Evolutionary conservation across 208 protist genomes (phyloP).

Genomic region (Trypanosoma cruzi): DNA sequence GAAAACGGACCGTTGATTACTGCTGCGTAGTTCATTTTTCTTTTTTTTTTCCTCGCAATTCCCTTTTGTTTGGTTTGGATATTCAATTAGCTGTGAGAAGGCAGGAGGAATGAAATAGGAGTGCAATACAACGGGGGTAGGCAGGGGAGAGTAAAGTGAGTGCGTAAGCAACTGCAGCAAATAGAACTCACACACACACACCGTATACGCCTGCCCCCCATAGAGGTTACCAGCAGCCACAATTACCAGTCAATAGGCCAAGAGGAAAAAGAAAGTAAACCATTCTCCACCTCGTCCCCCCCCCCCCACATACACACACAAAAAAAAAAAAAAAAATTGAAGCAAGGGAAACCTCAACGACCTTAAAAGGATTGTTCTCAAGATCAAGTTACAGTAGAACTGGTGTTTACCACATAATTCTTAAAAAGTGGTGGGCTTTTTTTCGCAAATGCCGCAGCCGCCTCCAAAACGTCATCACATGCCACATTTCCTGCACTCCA

Average conservation of each 20-base stretch:
- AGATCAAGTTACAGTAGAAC: slow-evolving; percentile 9
- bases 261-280: neutral
- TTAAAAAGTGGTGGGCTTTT: slow-evolving; percentile 55
- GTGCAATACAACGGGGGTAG: too few relatives aligned
- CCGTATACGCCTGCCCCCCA: neutral
- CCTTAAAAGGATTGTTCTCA: slow-evolving; percentile 13
- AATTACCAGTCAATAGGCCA: neutral
- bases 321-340: slow-evolving; percentile 25
- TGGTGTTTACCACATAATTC: slow-evolving; percentile 51
- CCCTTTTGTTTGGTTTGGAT: slow-evolving; percentile 4
- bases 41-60: neutral
- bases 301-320: neutral
- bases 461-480: slow-evolving; percentile 65
- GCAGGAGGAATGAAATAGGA: too few relatives aligned
- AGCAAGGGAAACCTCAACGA: slow-evolving; percentile 8
- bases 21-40: slow-evolving; percentile 25
- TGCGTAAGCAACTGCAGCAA: neutral
- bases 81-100: too few relatives aligned
- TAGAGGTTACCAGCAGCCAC: neutral
- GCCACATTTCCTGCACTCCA: slow-evolving; percentile 61
- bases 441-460: slow-evolving; percentile 48
- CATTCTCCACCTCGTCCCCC: neutral
- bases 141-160: too few relatives aligned
- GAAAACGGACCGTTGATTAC: slow-evolving; percentile 21
- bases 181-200: neutral